phyloP scores from a whole-genome alignment of 1,139 yeast genomes.

The Geotrichum klebahnii region DNA sequence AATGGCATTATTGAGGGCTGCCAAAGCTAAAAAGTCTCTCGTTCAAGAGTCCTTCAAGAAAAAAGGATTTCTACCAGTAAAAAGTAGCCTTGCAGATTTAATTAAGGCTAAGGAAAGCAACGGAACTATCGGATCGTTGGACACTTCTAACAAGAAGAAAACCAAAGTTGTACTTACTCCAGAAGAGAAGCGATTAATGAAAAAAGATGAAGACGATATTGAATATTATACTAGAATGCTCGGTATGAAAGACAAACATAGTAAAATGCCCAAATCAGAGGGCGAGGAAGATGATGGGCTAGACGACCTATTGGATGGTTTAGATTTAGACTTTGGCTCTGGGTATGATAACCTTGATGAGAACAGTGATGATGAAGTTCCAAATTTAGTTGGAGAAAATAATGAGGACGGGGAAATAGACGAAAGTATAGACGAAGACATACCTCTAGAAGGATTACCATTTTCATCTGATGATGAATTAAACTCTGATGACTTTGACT shows the following conservation, averaged over 20 bases:
- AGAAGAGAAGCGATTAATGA: conserved; percentile 20
- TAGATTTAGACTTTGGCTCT: conserved; percentile 56
- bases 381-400: conserved; percentile 3
- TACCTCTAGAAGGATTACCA: conserved; percentile 31
- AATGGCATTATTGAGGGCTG: conserved; percentile 44
- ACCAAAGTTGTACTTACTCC: conserved; percentile 14
- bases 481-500: conserved; percentile 46
- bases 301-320: conserved; percentile 72
- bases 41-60: conserved; percentile 8
- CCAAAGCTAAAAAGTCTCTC: conserved; percentile 31
- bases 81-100: conserved; percentile 20
- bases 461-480: conserved; percentile 48
- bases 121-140: not conserved
- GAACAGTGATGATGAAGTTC: conserved; percentile 24
- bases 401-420: not conserved
- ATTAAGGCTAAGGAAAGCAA: conserved; percentile 10
- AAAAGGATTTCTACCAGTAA: conserved; percentile 14
- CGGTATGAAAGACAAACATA: conserved; percentile 58
- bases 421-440: conserved; percentile 23
- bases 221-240: conserved; percentile 77
- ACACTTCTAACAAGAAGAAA: conserved; percentile 10
- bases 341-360: conserved; percentile 38
- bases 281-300: conserved; percentile 61
- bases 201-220: conserved; percentile 67
- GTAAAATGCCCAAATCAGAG: conserved; percentile 33